Conservation (phyloP, 1,139 yeast genomes). For the Candida buenavistaensis region DNA sequence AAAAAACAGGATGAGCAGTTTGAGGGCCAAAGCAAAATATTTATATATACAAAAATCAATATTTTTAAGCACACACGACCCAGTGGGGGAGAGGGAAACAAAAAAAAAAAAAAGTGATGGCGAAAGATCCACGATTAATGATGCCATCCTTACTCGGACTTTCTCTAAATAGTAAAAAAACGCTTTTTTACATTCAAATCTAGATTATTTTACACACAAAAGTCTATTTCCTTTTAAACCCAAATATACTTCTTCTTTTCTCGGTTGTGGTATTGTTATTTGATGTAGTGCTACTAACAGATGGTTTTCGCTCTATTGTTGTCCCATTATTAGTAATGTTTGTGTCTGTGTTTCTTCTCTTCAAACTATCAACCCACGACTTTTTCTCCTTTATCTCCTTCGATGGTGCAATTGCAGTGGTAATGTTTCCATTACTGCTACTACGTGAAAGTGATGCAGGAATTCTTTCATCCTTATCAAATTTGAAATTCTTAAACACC, state of each 20-base stretch:
- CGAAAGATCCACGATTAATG: no score
- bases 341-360: slow-evolving; percentile 33
- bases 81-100: no score
- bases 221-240: slow-evolving; percentile 34
- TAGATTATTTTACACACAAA: no score
- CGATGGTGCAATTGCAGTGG: neutral
- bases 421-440: slow-evolving; percentile 7
- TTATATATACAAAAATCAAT: no score
- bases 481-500: slow-evolving; percentile 14
- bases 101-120: no score
- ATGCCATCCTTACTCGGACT: no score
- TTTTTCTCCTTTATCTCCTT: slow-evolving; percentile 33
- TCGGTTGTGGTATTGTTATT: slow-evolving; percentile 14
- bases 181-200: no score
- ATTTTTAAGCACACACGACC: no score
- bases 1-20: neutral
- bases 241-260: slow-evolving; percentile 36
- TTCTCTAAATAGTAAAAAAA: no score
- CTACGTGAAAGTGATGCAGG: slow-evolving; percentile 12
- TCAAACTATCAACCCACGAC: slow-evolving; percentile 45
- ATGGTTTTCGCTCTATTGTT: slow-evolving; percentile 16
- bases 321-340: slow-evolving; percentile 14
- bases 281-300: slow-evolving; percentile 14
- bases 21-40: no score
- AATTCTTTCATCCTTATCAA: slow-evolving; percentile 14